phyloP scores from a whole-genome alignment of 208 protist genomes.

The Leishmania tarentolae region DNA sequence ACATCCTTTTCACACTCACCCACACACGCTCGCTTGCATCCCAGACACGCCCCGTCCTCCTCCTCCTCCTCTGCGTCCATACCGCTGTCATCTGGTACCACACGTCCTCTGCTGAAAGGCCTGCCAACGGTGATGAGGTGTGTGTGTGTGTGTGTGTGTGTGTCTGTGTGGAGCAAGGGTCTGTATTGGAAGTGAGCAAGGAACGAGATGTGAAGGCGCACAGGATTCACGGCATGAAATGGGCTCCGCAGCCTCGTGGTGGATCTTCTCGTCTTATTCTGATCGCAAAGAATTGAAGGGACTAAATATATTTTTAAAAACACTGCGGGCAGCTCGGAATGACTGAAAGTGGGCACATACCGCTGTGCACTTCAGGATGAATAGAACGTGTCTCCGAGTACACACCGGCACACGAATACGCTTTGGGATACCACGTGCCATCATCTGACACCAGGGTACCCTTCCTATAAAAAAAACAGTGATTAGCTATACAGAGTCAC shows the following conservation, averaged over 20 bases:
- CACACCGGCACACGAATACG: not conserved
- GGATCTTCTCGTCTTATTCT: not conserved
- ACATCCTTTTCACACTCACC: not conserved
- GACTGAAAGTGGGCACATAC: not conserved
- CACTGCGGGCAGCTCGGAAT: no score
- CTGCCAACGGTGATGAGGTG: not conserved
- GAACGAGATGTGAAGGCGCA: not conserved
- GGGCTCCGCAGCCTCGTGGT: slow-evolving; percentile 2
- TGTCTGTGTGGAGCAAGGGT: not conserved
- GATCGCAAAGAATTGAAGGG: no score
- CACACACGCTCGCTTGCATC: not conserved
- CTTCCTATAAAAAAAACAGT: not conserved
- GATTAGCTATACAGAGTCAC: not conserved
- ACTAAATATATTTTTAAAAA: no score
- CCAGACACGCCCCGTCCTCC: not conserved
- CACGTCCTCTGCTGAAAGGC: not conserved
- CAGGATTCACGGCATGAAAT: not conserved
- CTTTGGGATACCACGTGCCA: not conserved
- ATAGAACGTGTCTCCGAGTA: not conserved
- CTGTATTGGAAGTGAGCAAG: not conserved
- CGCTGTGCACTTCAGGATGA: not conserved
- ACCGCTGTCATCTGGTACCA: not conserved
- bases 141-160: not conserved
- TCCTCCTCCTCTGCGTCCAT: not conserved
- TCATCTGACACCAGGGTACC: not conserved